Evolutionary conservation across 179 eudicot genomes (phyloP).

Genomic region (Patellifolia procumbens): DNA sequence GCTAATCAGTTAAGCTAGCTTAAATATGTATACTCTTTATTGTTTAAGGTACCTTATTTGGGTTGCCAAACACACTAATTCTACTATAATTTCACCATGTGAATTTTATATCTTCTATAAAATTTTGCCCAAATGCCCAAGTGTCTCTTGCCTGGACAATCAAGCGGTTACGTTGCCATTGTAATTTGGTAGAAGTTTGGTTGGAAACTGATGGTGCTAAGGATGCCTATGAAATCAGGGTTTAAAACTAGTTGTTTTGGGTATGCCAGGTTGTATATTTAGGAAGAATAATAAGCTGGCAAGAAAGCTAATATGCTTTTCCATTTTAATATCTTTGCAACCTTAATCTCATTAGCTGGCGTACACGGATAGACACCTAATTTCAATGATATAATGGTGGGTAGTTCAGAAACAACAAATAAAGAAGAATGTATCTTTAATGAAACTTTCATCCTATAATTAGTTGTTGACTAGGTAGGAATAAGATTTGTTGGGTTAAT

Average conservation of each 20-base stretch:
- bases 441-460: neutral
- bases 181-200: conserved; percentile 24
- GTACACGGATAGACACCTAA: conserved; percentile 11
- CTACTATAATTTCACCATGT: too few relatives aligned
- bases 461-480: too few relatives aligned
- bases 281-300: conserved; percentile 7
- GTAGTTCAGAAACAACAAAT: conserved; percentile 2
- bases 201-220: conserved; percentile 19
- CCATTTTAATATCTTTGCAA: neutral
- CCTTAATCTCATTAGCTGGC: conserved; percentile 20
- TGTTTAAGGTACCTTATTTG: too few relatives aligned
- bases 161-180: neutral
- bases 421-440: neutral
- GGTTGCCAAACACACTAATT: too few relatives aligned
- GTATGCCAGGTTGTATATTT: conserved; percentile 21
- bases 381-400: conserved; percentile 1
- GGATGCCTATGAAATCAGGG: neutral
- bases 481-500: neutral
- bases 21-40: too few relatives aligned
- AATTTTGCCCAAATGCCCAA: neutral
- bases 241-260: neutral
- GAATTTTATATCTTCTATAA: too few relatives aligned
- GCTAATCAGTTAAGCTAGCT: too few relatives aligned
- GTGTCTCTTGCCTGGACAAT: neutral
- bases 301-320: conserved; percentile 5